Conservation (phyloP, 805 yeast genomes). For the Candida ficus region DNA sequence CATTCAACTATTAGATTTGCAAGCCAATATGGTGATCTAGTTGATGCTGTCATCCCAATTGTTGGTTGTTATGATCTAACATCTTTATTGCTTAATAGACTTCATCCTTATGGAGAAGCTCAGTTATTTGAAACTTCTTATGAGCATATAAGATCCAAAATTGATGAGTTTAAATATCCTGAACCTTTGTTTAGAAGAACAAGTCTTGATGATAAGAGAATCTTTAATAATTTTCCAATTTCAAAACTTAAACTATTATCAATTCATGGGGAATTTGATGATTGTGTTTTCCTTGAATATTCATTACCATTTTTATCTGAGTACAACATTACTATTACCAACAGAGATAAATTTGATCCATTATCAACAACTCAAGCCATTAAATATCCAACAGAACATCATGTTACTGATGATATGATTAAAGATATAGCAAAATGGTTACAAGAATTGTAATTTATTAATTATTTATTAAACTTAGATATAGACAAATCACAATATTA, state of each 20-base stretch:
- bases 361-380: slow-evolving; percentile 12
- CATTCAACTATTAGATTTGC: slow-evolving; percentile 17
- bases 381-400: slow-evolving; percentile 15
- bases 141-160: background rate
- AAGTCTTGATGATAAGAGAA: slow-evolving; percentile 13
- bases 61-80: slow-evolving; percentile 21
- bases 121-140: background rate
- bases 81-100: slow-evolving; percentile 15
- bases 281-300: slow-evolving; percentile 9
- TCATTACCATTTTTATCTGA: slow-evolving; percentile 13
- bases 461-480: too few species aligned
- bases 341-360: slow-evolving; percentile 3
- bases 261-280: slow-evolving; percentile 17
- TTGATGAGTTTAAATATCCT: background rate
- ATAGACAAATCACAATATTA: too few species aligned
- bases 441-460: slow-evolving; percentile 5
- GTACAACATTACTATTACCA: background rate
- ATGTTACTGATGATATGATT: slow-evolving; percentile 17
- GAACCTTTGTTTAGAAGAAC: slow-evolving; percentile 8
- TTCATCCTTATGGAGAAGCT: background rate
- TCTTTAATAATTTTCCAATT: slow-evolving; percentile 9
- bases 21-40: slow-evolving; percentile 9
- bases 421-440: slow-evolving; percentile 17
- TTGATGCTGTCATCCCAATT: slow-evolving; percentile 18
- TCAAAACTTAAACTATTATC: slow-evolving; percentile 14